Conservation (phyloP, 768 basidiomycete genomes). For the Russula sp. region DNA sequence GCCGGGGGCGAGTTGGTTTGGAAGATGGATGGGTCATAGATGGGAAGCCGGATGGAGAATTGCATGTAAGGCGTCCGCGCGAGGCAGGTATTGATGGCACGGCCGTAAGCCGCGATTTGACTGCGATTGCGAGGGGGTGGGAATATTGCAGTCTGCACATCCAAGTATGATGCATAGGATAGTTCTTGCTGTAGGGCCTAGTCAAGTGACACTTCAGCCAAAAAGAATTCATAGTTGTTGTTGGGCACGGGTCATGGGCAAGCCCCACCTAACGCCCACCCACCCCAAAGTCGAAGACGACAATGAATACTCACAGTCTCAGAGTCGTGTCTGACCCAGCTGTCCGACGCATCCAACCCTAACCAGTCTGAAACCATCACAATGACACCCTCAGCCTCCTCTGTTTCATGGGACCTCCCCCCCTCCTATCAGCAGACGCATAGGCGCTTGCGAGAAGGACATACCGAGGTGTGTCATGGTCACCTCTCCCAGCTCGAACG, state of each 20-base stretch:
- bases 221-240: background rate
- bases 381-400: constrained; percentile 66
- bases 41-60: constrained; percentile 75
- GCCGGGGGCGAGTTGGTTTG: constrained; percentile 32
- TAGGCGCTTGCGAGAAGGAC: constrained; percentile 27
- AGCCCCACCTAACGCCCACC: too few species aligned
- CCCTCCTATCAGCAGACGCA: background rate
- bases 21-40: constrained; percentile 66
- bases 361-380: constrained; percentile 90
- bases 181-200: constrained; percentile 93
- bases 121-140: constrained; percentile 82
- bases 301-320: constrained; percentile 64
- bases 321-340: constrained; percentile 92
- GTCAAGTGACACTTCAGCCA: constrained; percentile 12
- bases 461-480: constrained; percentile 82
- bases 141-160: constrained; percentile 75
- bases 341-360: constrained; percentile 86
- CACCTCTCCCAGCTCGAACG: constrained; percentile 76
- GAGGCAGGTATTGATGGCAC: constrained; percentile 76
- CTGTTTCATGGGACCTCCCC: constrained; percentile 30
- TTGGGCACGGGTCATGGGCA: background rate
- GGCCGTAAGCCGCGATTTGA: constrained; percentile 87
- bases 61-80: constrained; percentile 63
- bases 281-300: background rate
- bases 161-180: constrained; percentile 87